Evolutionary conservation across 164 flowering plant genomes (phyloP).

Genomic region (Tetrastigma voinierianum): DNA sequence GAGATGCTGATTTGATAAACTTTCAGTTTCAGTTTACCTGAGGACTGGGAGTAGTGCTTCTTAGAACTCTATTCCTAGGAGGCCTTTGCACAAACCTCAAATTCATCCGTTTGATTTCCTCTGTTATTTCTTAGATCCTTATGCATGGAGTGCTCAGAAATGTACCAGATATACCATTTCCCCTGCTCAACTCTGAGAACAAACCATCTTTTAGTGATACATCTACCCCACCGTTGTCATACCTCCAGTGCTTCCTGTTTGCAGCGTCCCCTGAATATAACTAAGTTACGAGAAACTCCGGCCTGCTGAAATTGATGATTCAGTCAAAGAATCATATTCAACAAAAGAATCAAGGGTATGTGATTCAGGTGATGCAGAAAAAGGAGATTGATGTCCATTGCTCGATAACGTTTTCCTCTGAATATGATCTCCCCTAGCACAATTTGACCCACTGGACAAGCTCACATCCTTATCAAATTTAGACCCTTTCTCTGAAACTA

Average conservation of each 20-base stretch:
- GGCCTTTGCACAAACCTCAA: constrained; percentile 55
- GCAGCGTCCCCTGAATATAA: constrained; percentile 43
- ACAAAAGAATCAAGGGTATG: constrained; percentile 64
- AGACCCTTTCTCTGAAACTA: constrained; percentile 41
- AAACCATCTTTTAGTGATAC: constrained; percentile 88
- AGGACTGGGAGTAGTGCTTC: constrained; percentile 64
- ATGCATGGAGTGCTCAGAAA: constrained; percentile 21
- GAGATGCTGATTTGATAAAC: too few species aligned
- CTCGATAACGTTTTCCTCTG: constrained; percentile 28
- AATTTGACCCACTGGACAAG: constrained; percentile 59
- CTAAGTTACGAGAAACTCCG: constrained; percentile 30
- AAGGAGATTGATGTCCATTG: constrained; percentile 41
- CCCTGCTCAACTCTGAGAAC: constrained; percentile 39
- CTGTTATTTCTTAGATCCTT: constrained; percentile 21
- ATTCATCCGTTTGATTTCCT: constrained; percentile 36
- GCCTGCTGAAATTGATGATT: constrained; percentile 65
- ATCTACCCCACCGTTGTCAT: constrained; percentile 77
- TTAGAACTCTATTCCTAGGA: constrained; percentile 29
- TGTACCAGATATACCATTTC: constrained; percentile 19
- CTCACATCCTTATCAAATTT: constrained; percentile 37
- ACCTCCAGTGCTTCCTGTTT: constrained; percentile 69
- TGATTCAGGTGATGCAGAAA: constrained; percentile 73
- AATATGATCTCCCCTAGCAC: constrained; percentile 30
- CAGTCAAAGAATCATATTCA: constrained; percentile 51
- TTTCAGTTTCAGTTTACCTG: constrained; percentile 40